A percentile compares a stretch with the other conserved stretches of the same genome.
Conservation (phyloP, 805 yeast species). For the Ogataea siamensis region DNA sequence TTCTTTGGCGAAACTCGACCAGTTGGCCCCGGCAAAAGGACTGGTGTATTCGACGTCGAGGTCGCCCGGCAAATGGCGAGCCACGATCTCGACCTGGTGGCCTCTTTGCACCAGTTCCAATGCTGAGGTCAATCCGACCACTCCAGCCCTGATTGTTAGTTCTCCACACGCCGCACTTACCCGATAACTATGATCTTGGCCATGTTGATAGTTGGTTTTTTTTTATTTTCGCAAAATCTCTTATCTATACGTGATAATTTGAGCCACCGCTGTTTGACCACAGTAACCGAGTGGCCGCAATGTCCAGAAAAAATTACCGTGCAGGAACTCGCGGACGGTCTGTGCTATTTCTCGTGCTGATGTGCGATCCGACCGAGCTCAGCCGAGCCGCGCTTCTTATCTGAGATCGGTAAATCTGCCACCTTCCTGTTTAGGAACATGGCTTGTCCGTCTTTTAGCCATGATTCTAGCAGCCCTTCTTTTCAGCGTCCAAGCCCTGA, state of each 20-base stretch:
- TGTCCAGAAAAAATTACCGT: no score
- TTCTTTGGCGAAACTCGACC: constrained; percentile 57
- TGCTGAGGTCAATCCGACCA: constrained; percentile 56
- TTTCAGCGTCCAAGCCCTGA: constrained; percentile 1
- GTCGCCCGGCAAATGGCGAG: constrained; percentile 56
- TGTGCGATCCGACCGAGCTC: neutral
- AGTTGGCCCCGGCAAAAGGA: constrained; percentile 73
- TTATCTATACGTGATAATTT: no score
- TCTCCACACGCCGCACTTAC: neutral
- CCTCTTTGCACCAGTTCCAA: constrained; percentile 39
- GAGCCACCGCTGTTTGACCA: no score
- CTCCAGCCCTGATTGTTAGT: constrained; percentile 35
- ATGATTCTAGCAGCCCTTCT: neutral
- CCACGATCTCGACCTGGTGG: constrained; percentile 43
- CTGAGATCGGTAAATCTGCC: neutral
- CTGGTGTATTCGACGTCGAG: constrained; percentile 51
- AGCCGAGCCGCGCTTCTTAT: neutral
- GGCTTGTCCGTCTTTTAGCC: neutral
- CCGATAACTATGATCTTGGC: constrained; percentile 17
- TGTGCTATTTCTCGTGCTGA: no score
- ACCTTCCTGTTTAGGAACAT: neutral
- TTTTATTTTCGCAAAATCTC: neutral
- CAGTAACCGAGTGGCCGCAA: no score
- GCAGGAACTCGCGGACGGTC: no score
- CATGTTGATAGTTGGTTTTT: constrained; percentile 5